Base-by-base conservation (phyloP, 2,329 filamentous ascomycete species). In the Apiospora rasikravindrae region DNA sequence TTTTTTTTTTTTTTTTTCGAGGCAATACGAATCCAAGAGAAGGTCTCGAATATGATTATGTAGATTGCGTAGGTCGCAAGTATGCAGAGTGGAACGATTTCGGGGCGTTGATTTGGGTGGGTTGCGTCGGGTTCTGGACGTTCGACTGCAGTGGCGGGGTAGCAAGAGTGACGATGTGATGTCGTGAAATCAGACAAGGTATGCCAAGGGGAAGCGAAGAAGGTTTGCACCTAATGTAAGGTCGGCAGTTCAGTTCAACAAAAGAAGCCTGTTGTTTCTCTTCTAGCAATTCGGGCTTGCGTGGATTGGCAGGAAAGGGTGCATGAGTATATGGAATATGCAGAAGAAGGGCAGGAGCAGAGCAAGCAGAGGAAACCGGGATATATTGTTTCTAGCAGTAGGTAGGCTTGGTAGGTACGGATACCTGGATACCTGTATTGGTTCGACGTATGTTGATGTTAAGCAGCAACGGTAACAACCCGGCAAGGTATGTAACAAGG, bases 111-210 rank as follows among this genome's bases (percentile, higher is more conserved):
- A 7, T 5, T 40, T 37, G 57, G 57, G 57, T 64, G 57, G 57
- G 57, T 40, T 61, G 53, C 10, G 16, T 37, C 53, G 29, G 29
- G 19, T 37, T 64, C 19, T 64, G n/a, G 33, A 64, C 57, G 4
- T 33, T 64, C 16, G 57, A 40, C 33, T 40, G 33, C 19, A n/a
- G 57, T 64, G 33, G 57, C 57, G 57, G 57, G 57, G 57, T 64
- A 64, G 57, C 29, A 64, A 64, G 13, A 13, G 57, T 64, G 57
- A 64, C 57, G 57, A 64, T 61, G 53, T 19, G 33, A 64, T 64
- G 57, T 40, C 57, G 57, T 64, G 19, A 40, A 61, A 40, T 33
- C 57, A 64, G 57, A 64, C 26, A 64, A 22, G 57, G 33, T 40
- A 40, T 64, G 57, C 33, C n/a, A n/a, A n/a, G n/a, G n/a, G n/a